Percentiles rank a stretch among this genome's conserved stretches.
phyloP scores from a whole-genome alignment of 2,329 filamentous ascomycete genomes.

The Bipolaris bicolor region DNA sequence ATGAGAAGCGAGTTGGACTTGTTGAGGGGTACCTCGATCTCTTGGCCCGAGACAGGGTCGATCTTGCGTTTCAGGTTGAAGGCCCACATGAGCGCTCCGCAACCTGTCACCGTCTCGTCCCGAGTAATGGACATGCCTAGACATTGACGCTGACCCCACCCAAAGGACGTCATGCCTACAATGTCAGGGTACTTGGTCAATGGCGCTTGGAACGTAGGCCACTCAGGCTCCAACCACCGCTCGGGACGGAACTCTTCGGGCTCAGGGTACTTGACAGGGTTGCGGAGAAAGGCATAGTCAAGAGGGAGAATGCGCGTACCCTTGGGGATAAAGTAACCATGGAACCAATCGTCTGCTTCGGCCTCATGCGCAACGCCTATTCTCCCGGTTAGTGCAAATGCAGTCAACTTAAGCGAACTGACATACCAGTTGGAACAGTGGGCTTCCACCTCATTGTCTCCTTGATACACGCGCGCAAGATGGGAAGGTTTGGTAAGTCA shows the following conservation, averaged over 20 bases:
- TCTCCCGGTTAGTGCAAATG: slow-evolving; percentile 12
- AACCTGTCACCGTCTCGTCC: slow-evolving; percentile 59
- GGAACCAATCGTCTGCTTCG: slow-evolving; percentile 58
- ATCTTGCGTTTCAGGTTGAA: slow-evolving; percentile 59
- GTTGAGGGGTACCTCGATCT: slow-evolving; percentile 54
- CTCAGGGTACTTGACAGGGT: slow-evolving; percentile 65
- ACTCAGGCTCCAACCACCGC: slow-evolving; percentile 66
- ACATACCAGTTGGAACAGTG: slow-evolving; percentile 52
- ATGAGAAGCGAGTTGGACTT: slow-evolving; percentile 64
- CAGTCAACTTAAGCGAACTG: slow-evolving; percentile 11
- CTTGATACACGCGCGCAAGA: slow-evolving; percentile 57
- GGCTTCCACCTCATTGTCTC: slow-evolving; percentile 55
- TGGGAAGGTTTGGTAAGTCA: slow-evolving; percentile 53
- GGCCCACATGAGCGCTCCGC: slow-evolving; percentile 57
- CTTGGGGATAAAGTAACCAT: slow-evolving; percentile 58
- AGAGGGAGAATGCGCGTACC: slow-evolving; percentile 50
- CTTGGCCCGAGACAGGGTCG: slow-evolving; percentile 49
- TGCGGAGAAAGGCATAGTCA: slow-evolving; percentile 49
- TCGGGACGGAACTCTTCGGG: slow-evolving; percentile 68
- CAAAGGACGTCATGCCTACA: slow-evolving; percentile 69
- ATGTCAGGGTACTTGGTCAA: slow-evolving; percentile 68
- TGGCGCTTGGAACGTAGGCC: slow-evolving; percentile 69
- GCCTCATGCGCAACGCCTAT: slow-evolving; percentile 59
- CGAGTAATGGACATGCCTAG: slow-evolving; percentile 68
- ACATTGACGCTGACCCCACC: slow-evolving; percentile 68